These are phyloP conservation scores for Talaromyces marneffei DNA, from an alignment of 2,329 filamentous ascomycete species.

Conservation along the genomic window DNA sequence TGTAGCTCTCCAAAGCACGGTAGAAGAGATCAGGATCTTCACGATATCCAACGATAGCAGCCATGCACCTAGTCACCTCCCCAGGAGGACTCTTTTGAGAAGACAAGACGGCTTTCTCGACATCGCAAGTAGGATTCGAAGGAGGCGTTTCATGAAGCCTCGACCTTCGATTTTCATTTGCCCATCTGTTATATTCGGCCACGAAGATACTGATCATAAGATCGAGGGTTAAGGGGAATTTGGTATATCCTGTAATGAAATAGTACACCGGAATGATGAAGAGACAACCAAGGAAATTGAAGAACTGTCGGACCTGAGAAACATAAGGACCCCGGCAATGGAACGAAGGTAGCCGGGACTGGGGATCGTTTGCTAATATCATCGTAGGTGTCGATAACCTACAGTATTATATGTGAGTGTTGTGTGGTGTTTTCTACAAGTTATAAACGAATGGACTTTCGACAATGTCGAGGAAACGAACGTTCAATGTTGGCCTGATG, in stretches of 20 bases:
- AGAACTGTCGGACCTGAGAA: constrained; percentile 19
- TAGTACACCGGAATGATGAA: constrained; percentile 21
- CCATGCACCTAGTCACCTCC: constrained; percentile 22
- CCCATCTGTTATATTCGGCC: constrained; percentile 24
- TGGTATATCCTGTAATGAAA: constrained; percentile 19
- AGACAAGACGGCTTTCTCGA: constrained; percentile 16
- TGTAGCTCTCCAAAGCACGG: constrained; percentile 27
- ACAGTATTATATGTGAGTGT: not conserved
- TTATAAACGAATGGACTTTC: not conserved
- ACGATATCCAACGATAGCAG: constrained; percentile 28
- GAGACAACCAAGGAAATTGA: constrained; percentile 25
- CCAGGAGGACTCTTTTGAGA: not conserved
- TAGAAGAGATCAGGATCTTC: constrained; percentile 26
- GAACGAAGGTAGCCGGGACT: constrained; percentile 14
- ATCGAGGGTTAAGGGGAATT: constrained; percentile 24
- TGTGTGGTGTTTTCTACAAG: not conserved
- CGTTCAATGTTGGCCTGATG: not conserved
- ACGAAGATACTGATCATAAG: constrained; percentile 24
- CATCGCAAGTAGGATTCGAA: constrained; percentile 7
- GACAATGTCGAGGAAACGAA: not conserved
- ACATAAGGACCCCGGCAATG: constrained; percentile 19
- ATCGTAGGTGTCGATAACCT: constrained; percentile 1
- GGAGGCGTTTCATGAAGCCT: constrained; percentile 15
- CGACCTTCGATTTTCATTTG: constrained; percentile 22
- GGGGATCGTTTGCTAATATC: constrained; percentile 1